Evolutionary conservation across 1,284 basidiomycete species (phyloP).

Genomic region (Phellinidium pouzarii): DNA sequence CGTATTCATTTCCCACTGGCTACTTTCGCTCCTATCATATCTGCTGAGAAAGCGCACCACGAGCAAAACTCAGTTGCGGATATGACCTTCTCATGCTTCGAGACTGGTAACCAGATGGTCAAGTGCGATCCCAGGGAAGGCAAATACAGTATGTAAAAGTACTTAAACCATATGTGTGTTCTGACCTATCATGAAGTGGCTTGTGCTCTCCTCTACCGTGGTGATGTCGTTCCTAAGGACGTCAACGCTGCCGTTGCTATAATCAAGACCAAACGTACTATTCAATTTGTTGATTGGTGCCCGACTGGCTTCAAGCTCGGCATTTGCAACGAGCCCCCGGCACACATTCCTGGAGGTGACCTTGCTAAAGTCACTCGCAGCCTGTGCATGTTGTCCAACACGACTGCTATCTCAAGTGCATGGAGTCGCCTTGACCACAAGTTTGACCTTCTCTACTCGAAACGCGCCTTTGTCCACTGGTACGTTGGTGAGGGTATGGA

Average conservation of each 20-base stretch:
- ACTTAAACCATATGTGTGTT: constrained; percentile 4
- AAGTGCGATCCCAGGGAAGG: constrained; percentile 91
- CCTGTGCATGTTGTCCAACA: constrained; percentile 91
- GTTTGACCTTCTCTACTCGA: constrained; percentile 95
- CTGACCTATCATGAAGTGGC: constrained; percentile 49
- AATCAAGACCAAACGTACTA: constrained; percentile 96
- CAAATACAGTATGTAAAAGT: constrained; percentile 80
- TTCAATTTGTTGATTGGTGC: constrained; percentile 99
- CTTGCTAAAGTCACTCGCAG: constrained; percentile 92
- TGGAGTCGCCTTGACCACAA: constrained; percentile 96
- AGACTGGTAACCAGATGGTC: constrained; percentile 96
- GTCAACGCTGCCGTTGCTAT: constrained; percentile 88
- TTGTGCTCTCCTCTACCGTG: constrained; percentile 86
- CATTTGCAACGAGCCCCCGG: constrained; percentile 94
- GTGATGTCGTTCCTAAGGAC: constrained; percentile 97
- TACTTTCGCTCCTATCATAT: constrained; percentile 92
- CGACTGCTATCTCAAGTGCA: constrained; percentile 80
- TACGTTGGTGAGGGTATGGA: constrained; percentile 99
- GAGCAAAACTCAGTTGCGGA: constrained; percentile 98
- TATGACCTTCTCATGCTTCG: constrained; percentile 99
- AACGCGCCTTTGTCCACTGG: constrained; percentile 90
- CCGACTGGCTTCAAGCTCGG: constrained; percentile 97
- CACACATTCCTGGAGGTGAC: constrained; percentile 88
- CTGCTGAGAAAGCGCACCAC: constrained; percentile 82
- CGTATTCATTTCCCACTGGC: constrained; percentile 99